A percentile compares a stretch with the other conserved stretches of the same genome.
phyloP scores from a whole-genome alignment of 2,329 filamentous ascomycete genomes.

The Cladosporium sp. region DNA sequence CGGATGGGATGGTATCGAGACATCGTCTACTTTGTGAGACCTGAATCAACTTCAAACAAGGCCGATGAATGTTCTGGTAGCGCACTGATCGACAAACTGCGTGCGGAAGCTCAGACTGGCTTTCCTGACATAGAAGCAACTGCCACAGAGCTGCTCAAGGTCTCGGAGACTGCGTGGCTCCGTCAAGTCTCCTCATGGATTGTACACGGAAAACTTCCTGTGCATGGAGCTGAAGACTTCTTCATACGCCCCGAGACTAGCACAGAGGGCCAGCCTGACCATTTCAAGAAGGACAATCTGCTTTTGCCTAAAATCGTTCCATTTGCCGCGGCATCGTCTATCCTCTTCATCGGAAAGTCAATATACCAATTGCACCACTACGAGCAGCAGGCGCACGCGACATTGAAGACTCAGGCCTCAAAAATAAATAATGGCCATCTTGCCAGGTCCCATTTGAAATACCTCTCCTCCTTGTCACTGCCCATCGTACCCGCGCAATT shows the following conservation, averaged over 20 bases:
- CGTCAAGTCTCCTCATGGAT: constrained; percentile 88
- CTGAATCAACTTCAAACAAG: constrained; percentile 15
- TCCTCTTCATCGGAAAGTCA: constrained; percentile 86
- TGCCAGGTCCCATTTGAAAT: constrained; percentile 54
- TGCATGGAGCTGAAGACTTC: constrained; percentile 76
- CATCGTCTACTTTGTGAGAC: constrained; percentile 63
- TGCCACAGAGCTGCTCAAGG: constrained; percentile 64
- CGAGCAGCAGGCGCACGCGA: constrained; percentile 17
- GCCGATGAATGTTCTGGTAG: constrained; percentile 40
- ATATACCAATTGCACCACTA: constrained; percentile 69
- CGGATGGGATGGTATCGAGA: constrained; percentile 82
- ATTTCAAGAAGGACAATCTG: constrained; percentile 54
- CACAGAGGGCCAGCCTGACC: constrained; percentile 26
- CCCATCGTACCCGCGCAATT: constrained; percentile 71
- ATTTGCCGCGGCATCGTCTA: constrained; percentile 67
- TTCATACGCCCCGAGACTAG: constrained; percentile 53
- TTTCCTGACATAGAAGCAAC: constrained; percentile 80
- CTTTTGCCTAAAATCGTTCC: constrained; percentile 78
- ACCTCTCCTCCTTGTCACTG: constrained; percentile 63
- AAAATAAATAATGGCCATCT: constrained; percentile 1
- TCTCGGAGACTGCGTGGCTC: constrained; percentile 87
- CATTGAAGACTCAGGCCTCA: background rate
- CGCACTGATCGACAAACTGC: constrained; percentile 69
- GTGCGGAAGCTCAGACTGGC: constrained; percentile 75
- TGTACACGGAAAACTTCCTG: constrained; percentile 77